Base-by-base conservation (phyloP, 2,329 filamentous ascomycete species). In the Fusarium verticillioides region DNA sequence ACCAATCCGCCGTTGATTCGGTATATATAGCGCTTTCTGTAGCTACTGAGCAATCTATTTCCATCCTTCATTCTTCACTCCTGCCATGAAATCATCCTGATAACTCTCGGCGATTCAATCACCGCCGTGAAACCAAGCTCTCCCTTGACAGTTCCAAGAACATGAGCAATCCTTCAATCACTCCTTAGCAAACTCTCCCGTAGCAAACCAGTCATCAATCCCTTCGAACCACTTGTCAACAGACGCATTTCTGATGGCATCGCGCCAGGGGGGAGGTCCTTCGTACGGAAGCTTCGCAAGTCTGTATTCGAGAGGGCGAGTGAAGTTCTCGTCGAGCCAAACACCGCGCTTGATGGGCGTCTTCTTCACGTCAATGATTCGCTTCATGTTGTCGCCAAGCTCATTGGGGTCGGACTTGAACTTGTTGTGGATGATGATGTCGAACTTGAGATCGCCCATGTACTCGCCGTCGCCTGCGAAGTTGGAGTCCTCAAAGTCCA, bases 1-100 rank as follows among this genome's bases (percentile, higher is more conserved):
- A 19, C 70, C 73, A 15, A 74, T 75, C 8, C 63, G 43, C 10
- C 46, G 53, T 50, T 72, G 32, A 65, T 62, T 7, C 18, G 4
- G 9, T 56, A 23, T 62, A 43, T 68, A 40, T 40, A 52, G 43
- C 6, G 16, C 10, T 37, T 5, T 13, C 5, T 50, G 11, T 39
- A 60, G 28, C 18, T 26, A 34, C 16, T 9, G 6, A 26, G 26
- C 23, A 34, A 36, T 30, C 18, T 16, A 23, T 9, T 43, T 23
- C 18, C 13, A n/a, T 43, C 21, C 4, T 18, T 42, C 6, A 16
- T 30, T 26, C 30, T 43, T 36, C 32, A 34, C 26, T 36, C 4
- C 18, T 52, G 16, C 11, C 49, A 5, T 26, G 9, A 5, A 23
- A 36, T 19, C 47, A 26, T 52, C 32, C n/a, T 23, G 3, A 4